Evolutionary conservation across 139 green algal species (phyloP), one percentile per base, ranked within the genome.

Genomic region (Picochlorum costavermella): DNA sequence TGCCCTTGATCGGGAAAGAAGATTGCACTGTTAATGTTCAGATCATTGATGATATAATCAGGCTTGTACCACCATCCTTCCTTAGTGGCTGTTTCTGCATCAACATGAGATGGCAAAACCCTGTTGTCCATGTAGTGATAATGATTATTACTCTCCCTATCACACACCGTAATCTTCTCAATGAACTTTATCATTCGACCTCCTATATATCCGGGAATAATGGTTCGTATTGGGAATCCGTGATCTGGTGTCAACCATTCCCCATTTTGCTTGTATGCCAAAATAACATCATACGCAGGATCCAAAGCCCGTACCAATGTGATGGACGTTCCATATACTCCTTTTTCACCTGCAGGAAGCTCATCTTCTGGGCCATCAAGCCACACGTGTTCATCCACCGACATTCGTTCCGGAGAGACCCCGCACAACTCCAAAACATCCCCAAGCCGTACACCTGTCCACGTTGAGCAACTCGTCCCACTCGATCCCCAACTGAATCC

Each of bases 71-170:
- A 98, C 91, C 89, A 97, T 48, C 86, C 86, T 68, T 94, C 91
- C 45, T 74, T 69, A 51, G 81, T 94, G 23, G 93, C 93, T 45
- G 79, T 71, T 63, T 86, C 82, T 61, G 90, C 88, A 61, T 97
- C 90, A 36, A 99, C 88, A 63, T 95, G 84, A 0, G 78, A 71
- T 8, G 94, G 94, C 70, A 98, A 78, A 68, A 99, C 90, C 4
- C 90, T 82, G 85, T 99, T 99, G 84, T 99, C 94, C 49, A 88
- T 75, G 73, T 85, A 97, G 77, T 99, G 94, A 78, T 99, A 99
- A 76, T 90, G 90, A 82, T 96, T 98, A 67, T 91, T 56, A n/a
- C 20, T 80, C 26, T 74, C 81, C 12, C 71, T 11, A n/a, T 84
- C 70, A 4, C 73, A 84, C 33, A 97, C 85, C 2, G 70, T 85